Percentiles rank a stretch among this genome's conserved stretches.
phyloP scores from a whole-genome alignment of 2,329 filamentous ascomycete species.

The Alternaria postmessia region DNA sequence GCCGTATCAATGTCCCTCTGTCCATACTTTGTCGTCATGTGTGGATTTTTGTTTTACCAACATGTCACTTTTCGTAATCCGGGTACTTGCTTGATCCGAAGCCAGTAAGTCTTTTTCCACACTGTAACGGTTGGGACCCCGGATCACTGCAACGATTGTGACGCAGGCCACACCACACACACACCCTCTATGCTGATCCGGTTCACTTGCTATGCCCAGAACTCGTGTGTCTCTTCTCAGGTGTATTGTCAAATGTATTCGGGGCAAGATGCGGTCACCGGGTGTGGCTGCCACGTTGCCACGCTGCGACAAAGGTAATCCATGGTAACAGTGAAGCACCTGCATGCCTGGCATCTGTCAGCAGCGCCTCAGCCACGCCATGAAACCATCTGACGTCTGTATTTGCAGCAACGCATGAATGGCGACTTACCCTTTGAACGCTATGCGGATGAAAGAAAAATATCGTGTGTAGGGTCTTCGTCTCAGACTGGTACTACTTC shows the following conservation, averaged over 20 bases:
- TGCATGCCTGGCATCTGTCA: slow-evolving; percentile 14
- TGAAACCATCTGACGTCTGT: not conserved
- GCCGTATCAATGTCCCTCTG: not conserved
- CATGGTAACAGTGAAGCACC: slow-evolving; percentile 3
- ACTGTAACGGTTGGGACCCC: not conserved
- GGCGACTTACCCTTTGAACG: not conserved
- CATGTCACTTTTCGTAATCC: not conserved
- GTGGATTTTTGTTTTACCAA: not conserved
- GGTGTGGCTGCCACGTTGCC: not conserved
- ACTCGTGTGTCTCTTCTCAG: not conserved
- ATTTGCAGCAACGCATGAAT: not conserved
- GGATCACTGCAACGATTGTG: not conserved
- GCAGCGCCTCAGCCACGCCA: slow-evolving; percentile 5
- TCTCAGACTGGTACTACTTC: slow-evolving; percentile 1
- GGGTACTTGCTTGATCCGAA: not conserved
- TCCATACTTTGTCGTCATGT: not conserved
- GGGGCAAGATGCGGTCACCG: not conserved
- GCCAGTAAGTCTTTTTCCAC: not conserved
- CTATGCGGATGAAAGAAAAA: not conserved
- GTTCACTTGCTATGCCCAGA: not conserved
- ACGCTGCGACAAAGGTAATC: not conserved
- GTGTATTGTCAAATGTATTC: not conserved
- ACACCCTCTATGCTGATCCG: not conserved
- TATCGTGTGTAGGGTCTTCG: not conserved
- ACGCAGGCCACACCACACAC: not conserved